Base-by-base conservation (phyloP, 2,329 filamentous ascomycete genomes). In the Orbilia oligospora region DNA sequence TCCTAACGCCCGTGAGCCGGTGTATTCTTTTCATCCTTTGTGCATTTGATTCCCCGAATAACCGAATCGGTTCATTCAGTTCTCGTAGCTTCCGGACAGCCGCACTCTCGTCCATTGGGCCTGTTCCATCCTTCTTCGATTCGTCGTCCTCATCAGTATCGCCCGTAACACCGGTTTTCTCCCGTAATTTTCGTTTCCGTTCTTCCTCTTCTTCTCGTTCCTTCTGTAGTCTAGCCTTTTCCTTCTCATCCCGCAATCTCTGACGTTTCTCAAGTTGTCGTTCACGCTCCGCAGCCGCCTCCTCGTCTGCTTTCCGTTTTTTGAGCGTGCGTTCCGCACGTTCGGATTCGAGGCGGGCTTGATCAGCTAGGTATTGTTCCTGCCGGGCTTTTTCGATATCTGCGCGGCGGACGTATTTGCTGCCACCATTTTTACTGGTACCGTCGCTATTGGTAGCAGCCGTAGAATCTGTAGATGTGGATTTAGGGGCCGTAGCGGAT, bases 301-400 rank as follows among this genome's bases (percentile, higher is more conserved):
- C 94, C 41, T 97, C 94, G 68, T 98, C 95, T 24, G 90, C 89
- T 84, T 97, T 96, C 81, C 95, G 92, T 86, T 98, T 98, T 81
- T 91, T 90, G 0, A 89, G 88, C 0, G 89, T 86, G 80, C 90
- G 91, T 79, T 91, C 89, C 76, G 90, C 87, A 30, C 93, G 92
- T 82, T 93, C 90, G 46, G 87, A 88, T 81, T 94, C 92, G 66
- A 93, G 87, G 3, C 89, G 89, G 80, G 90, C 89, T 84, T 98
- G 94, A 82, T 97, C 93, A 14, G 91, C 91, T 0, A 90, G 86
- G 86, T 99, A 99, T 78, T 91, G 90, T 46, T 90, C 91, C 83
- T 92, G 87, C 67, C 96, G 91, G 82, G 92, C 90, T 67, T 92
- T 91, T 87, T 99, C 96, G 81, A 93, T 84, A 81, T 99, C 95